phyloP scores from a whole-genome alignment of 345 rosid genomes.

The Durio zibethinus region DNA sequence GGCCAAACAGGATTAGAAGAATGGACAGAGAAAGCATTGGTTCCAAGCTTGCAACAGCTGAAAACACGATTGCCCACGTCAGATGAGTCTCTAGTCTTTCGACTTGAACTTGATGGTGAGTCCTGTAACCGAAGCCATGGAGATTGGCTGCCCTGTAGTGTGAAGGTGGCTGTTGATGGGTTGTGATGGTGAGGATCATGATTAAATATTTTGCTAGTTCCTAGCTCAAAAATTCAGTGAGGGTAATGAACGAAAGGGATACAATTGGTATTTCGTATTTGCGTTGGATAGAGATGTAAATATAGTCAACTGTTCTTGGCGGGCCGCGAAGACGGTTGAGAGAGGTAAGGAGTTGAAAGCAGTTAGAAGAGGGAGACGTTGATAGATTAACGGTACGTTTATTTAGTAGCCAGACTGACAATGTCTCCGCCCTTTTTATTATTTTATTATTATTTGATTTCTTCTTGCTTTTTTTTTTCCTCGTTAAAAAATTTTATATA shows the following conservation, averaged over 20 bases:
- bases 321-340: constrained; percentile 35
- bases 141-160: constrained; percentile 58
- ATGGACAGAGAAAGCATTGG: constrained; percentile 70
- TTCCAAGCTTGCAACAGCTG: constrained; percentile 58
- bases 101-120: constrained; percentile 52
- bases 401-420: constrained; percentile 17
- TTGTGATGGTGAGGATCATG: constrained; percentile 13
- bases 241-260: neutral
- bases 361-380: constrained; percentile 33
- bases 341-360: constrained; percentile 24
- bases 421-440: constrained; percentile 12
- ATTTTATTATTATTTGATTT: constrained; percentile 26
- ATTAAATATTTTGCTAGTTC: neutral
- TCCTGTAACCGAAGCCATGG: constrained; percentile 33
- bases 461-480: neutral
- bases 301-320: constrained; percentile 54
- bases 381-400: constrained; percentile 32
- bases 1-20: constrained; percentile 65
- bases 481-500: constrained; percentile 6
- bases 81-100: constrained; percentile 36
- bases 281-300: constrained; percentile 50
- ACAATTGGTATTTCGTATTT: constrained; percentile 15
- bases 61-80: constrained; percentile 34
- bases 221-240: neutral
- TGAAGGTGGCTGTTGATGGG: constrained; percentile 50